phyloP scores from a whole-genome alignment of 495 filamentous ascomycete genomes.

The Ascodesmis nigricans region DNA sequence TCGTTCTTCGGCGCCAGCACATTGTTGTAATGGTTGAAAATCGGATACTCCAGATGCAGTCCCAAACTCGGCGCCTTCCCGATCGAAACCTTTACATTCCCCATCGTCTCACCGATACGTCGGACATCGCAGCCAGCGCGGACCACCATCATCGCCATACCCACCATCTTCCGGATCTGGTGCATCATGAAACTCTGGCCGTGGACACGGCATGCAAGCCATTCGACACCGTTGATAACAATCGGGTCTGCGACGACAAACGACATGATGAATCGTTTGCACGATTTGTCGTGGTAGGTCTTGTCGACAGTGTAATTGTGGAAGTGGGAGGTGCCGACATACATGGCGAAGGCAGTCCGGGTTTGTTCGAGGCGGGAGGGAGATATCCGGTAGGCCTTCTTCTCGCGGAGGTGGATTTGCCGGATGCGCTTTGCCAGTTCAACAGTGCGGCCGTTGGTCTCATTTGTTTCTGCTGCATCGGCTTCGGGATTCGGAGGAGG shows the following conservation, averaged over 20 bases:
- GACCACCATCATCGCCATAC: constrained; percentile 64
- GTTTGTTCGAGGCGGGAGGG: constrained; percentile 45
- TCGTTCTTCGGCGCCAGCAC: constrained; percentile 32
- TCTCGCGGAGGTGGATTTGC: constrained; percentile 51
- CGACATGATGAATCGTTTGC: constrained; percentile 71
- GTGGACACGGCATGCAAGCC: constrained; percentile 87
- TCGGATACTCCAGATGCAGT: constrained; percentile 66
- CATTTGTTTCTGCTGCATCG: too few species aligned
- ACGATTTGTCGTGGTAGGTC: constrained; percentile 48
- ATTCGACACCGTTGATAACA: constrained; percentile 72
- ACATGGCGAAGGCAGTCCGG: constrained; percentile 44
- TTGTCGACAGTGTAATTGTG: constrained; percentile 96
- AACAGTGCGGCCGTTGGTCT: too few species aligned
- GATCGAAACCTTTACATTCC: constrained; percentile 46
- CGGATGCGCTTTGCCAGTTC: too few species aligned
- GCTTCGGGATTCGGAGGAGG: too few species aligned
- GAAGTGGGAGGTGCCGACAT: constrained; percentile 66
- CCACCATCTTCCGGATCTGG: constrained; percentile 97
- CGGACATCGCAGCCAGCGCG: constrained; percentile 50
- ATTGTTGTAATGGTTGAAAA: constrained; percentile 69
- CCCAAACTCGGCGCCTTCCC: constrained; percentile 84
- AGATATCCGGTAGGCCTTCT: constrained; percentile 60
- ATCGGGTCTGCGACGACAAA: constrained; percentile 54
- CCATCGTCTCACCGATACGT: constrained; percentile 48
- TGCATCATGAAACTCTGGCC: constrained; percentile 99